Conservation (phyloP, 805 yeast species). For the Kodamaea laetipori region DNA sequence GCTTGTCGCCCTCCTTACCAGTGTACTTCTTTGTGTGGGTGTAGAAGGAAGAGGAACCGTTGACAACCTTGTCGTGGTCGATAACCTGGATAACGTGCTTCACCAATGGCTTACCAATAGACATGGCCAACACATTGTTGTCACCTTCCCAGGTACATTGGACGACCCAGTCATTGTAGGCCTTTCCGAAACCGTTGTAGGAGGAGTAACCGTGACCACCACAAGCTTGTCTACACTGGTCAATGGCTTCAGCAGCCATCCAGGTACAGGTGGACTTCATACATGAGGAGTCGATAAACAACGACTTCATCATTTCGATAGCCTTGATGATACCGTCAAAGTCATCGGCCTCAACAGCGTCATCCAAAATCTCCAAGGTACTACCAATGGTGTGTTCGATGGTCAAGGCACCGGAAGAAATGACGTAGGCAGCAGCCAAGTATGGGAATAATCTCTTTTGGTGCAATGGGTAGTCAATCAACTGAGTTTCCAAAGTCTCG, state of each 20-base stretch:
- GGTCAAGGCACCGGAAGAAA: slow-evolving; percentile 69
- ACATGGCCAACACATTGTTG: slow-evolving; percentile 80
- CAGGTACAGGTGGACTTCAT: slow-evolving; percentile 89
- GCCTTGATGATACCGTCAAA: slow-evolving; percentile 47
- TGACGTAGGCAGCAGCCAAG: slow-evolving; percentile 74
- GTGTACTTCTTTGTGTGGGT: slow-evolving; percentile 29
- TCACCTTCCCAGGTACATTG: slow-evolving; percentile 99
- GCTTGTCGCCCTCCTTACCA: slow-evolving; percentile 24
- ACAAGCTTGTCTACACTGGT: slow-evolving; percentile 89
- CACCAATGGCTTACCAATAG: slow-evolving; percentile 77
- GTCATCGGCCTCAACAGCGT: slow-evolving; percentile 51
- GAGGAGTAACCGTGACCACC: slow-evolving; percentile 97
- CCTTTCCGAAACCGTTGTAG: slow-evolving; percentile 89
- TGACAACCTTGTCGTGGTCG: slow-evolving; percentile 44
- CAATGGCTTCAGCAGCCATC: slow-evolving; percentile 77
- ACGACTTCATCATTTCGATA: slow-evolving; percentile 66
- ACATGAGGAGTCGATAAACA: slow-evolving; percentile 84
- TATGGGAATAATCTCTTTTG: slow-evolving; percentile 87
- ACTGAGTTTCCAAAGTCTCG: slow-evolving; percentile 57
- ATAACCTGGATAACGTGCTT: slow-evolving; percentile 45
- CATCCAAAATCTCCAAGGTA: slow-evolving; percentile 56
- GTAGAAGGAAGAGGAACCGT: slow-evolving; percentile 49
- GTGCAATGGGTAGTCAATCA: slow-evolving; percentile 85
- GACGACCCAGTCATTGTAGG: slow-evolving; percentile 92
- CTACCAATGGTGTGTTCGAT: slow-evolving; percentile 53